Percentiles rank a stretch among this genome's conserved stretches.
Conservation (phyloP, 169 alveolate genomes). For the Plasmodium malariae region DNA sequence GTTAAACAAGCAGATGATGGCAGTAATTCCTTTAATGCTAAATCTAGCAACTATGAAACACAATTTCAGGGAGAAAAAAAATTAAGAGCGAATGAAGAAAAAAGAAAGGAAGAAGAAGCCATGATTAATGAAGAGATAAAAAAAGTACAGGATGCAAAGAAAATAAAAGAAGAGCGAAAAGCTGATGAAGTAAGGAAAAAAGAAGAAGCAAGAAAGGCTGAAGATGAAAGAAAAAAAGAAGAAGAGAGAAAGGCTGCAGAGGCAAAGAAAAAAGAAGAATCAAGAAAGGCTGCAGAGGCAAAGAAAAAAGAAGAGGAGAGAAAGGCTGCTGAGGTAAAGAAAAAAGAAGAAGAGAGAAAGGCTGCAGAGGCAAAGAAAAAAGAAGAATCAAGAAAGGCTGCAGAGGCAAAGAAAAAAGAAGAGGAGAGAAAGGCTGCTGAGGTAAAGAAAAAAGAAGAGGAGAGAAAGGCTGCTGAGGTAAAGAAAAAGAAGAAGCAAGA, state of each 20-base stretch:
- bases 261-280: not conserved
- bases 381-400: slow-evolving; percentile 5
- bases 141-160: not conserved
- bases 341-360: not conserved
- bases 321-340: slow-evolving; percentile 9
- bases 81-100: not conserved
- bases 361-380: not conserved
- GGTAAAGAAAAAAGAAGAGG: not conserved
- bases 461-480: not conserved
- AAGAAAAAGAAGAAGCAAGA: slow-evolving; percentile 6
- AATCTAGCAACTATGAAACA: too few species aligned
- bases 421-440: not conserved
- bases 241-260: not conserved
- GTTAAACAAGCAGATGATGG: not conserved
- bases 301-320: not conserved
- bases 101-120: not conserved
- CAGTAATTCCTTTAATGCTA: not conserved
- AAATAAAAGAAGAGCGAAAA: not conserved
- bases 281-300: slow-evolving; percentile 7
- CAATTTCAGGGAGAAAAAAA: too few species aligned
- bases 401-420: not conserved
- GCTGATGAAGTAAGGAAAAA: not conserved
- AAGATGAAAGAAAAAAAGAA: not conserved
- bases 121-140: slow-evolving; percentile 10
- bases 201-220: not conserved